Conservation (phyloP, 495 filamentous ascomycete species). For the Aspergillus nanangensis region DNA sequence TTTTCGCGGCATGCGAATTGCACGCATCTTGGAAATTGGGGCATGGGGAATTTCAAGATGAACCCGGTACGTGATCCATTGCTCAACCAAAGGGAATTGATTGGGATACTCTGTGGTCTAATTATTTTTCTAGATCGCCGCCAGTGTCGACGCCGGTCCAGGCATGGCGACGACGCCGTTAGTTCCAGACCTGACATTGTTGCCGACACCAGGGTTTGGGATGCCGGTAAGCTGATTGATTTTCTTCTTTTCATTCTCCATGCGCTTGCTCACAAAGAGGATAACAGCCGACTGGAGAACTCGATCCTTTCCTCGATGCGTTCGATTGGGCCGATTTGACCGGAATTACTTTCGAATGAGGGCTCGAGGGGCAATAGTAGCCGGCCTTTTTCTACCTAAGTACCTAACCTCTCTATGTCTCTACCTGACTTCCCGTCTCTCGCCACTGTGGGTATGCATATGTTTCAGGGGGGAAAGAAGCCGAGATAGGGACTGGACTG, state of each 20-base stretch:
- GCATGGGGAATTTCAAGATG: constrained; percentile 30
- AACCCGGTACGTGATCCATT: constrained; percentile 24
- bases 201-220: constrained; percentile 19
- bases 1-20: constrained; percentile 34
- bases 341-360: constrained; percentile 25
- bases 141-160: constrained; percentile 23
- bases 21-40: constrained; percentile 29
- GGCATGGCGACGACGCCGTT: constrained; percentile 21
- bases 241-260: not conserved
- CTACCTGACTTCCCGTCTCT: no score
- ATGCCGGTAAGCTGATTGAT: constrained; percentile 22
- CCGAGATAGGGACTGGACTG: no score
- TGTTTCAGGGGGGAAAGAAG: no score
- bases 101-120: not conserved
- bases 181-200: constrained; percentile 23
- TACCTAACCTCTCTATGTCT: no score
- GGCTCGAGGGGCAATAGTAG: no score
- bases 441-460: no score
- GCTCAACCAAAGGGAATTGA: no score
- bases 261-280: no score
- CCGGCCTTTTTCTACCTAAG: no score
- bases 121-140: constrained; percentile 10
- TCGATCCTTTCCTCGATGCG: constrained; percentile 41
- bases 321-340: constrained; percentile 43
- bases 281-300: constrained; percentile 27